A percentile compares a stretch with the other conserved stretches of the same genome.
Conservation (phyloP, 768 basidiomycete species). For the Tulasnella sp. region DNA sequence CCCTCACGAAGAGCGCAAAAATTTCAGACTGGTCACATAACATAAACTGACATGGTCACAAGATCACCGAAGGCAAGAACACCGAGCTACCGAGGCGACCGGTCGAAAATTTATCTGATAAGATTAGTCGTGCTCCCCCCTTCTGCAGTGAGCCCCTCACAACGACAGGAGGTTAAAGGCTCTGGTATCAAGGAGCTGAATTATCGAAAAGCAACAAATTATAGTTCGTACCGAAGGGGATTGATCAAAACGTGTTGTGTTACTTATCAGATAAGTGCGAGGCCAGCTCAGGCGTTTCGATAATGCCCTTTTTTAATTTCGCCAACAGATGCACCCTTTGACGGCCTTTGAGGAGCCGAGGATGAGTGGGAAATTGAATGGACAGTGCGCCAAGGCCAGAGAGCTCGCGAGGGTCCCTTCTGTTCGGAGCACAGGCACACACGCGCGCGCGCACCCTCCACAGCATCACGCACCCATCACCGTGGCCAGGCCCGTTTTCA, state of each 20-base stretch:
- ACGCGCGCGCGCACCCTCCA: no score
- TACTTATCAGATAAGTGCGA: conserved; percentile 1
- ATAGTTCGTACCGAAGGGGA: not conserved
- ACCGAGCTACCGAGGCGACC: not conserved
- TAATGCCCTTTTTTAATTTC: not conserved
- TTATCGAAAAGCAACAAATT: not conserved
- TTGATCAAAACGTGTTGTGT: not conserved
- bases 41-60: not conserved
- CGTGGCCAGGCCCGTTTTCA: no score
- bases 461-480: no score
- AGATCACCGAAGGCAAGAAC: not conserved
- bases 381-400: conserved; percentile 9
- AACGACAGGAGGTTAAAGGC: not conserved
- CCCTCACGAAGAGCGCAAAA: not conserved
- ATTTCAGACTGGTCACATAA: not conserved
- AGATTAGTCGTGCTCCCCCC: not conserved
- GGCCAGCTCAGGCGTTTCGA: not conserved
- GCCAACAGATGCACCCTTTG: not conserved
- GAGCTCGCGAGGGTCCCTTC: not conserved
- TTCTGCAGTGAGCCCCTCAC: not conserved
- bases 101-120: conserved; percentile 5
- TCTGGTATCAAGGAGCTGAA: not conserved
- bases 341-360: not conserved
- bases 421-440: not conserved
- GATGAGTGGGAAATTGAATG: no score